Percentiles rank a stretch among this genome's conserved stretches.
These are phyloP conservation scores for Osmozyma mogii DNA, from an alignment of 805 yeast genomes.

Conservation along the genomic window DNA sequence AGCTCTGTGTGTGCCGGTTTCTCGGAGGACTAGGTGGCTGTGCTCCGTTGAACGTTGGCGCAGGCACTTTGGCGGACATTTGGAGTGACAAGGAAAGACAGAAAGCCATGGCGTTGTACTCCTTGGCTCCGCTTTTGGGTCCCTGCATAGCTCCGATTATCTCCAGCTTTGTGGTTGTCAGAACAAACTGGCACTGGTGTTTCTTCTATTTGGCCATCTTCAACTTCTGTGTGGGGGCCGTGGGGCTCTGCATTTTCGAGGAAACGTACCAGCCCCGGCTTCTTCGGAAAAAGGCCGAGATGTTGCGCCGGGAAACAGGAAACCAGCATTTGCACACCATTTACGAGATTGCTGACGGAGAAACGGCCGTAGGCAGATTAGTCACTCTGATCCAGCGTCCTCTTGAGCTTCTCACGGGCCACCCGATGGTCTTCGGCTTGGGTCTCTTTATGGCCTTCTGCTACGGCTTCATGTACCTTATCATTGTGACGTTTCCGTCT, in stretches of 20 bases:
- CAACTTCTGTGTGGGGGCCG: slow-evolving; percentile 40
- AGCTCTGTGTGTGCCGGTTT: slow-evolving; percentile 52
- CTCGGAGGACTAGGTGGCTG: slow-evolving; percentile 63
- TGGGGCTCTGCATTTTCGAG: slow-evolving; percentile 40
- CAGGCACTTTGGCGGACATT: slow-evolving; percentile 60
- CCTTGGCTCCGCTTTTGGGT: slow-evolving; percentile 60
- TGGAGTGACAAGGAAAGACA: slow-evolving; percentile 46
- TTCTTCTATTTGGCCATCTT: slow-evolving; percentile 53
- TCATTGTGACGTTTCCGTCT: slow-evolving; percentile 53
- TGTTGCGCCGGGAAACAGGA: slow-evolving; percentile 45
- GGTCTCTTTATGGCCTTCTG: slow-evolving; percentile 59
- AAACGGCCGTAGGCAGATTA: slow-evolving; percentile 33
- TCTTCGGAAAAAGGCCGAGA: slow-evolving; percentile 37
- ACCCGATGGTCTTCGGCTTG: slow-evolving; percentile 58
- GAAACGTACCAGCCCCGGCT: slow-evolving; percentile 57
- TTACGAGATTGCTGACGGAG: slow-evolving; percentile 51
- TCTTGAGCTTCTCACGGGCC: slow-evolving; percentile 39
- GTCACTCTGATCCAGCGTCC: slow-evolving; percentile 47
- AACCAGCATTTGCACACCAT: slow-evolving; percentile 51
- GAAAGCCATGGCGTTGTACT: slow-evolving; percentile 48
- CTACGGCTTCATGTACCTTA: slow-evolving; percentile 59
- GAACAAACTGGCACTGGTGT: slow-evolving; percentile 59
- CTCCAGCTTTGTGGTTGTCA: slow-evolving; percentile 48
- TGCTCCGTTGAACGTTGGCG: slow-evolving; percentile 62
- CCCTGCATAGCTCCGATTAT: slow-evolving; percentile 60